These are phyloP conservation scores for Chaetomiaceae sp. DNA, from an alignment of 2,329 filamentous ascomycete genomes.

Conservation along the genomic window DNA sequence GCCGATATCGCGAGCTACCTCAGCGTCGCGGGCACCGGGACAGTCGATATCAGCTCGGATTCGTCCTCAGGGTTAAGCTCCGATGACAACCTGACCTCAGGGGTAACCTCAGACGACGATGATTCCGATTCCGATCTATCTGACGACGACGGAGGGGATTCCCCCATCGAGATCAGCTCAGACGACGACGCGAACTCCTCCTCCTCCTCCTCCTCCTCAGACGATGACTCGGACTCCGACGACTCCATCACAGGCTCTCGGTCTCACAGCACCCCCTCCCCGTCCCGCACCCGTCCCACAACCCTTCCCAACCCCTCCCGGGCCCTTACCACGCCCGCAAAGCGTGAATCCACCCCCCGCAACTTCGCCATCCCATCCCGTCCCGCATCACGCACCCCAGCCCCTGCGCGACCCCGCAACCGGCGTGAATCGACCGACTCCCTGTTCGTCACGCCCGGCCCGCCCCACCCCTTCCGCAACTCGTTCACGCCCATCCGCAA, in stretches of 20 bases:
- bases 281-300: no score
- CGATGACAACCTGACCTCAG: no score
- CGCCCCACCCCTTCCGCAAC: neutral
- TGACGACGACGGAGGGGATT: no score
- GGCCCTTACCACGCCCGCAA: no score
- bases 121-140: constrained; percentile 6
- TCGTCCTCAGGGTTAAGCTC: neutral
- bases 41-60: neutral
- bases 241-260: neutral
- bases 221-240: neutral
- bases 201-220: neutral
- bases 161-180: no score
- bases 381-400: neutral
- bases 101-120: neutral
- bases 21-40: neutral
- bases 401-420: neutral
- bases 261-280: neutral
- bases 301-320: no score
- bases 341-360: neutral
- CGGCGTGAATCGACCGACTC: neutral
- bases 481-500: no score
- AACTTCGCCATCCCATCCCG: no score
- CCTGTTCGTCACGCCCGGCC: constrained; percentile 4
- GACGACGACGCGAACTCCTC: neutral
- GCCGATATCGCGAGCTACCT: constrained; percentile 12